A percentile compares a stretch with the other conserved stretches of the same genome.
Evolutionary conservation across 2,329 filamentous ascomycete genomes (phyloP).

Genomic region (Alternaria triticimaculans): DNA sequence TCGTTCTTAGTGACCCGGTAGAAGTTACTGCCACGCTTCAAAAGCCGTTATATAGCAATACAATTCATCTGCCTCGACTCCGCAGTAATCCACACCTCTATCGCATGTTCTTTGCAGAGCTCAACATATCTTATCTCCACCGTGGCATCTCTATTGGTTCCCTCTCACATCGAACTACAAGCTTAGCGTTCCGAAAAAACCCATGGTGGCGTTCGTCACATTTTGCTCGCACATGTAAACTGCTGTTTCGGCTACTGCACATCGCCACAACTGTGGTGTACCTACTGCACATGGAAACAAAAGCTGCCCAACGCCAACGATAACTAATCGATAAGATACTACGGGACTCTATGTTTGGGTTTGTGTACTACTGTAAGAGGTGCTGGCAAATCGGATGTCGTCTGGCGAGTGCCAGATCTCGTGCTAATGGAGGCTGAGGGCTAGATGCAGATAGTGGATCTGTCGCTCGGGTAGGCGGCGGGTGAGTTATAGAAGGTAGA

Average conservation of each 20-base stretch:
- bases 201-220: neutral
- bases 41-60: neutral
- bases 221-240: neutral
- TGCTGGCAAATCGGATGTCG: neutral
- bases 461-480: neutral
- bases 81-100: neutral
- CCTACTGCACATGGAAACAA: neutral
- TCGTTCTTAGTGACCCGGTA: neutral
- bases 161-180: neutral
- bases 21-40: neutral
- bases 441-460: neutral
- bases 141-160: neutral
- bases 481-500: neutral
- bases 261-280: neutral
- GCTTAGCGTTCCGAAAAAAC: neutral
- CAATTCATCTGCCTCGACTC: neutral
- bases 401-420: neutral
- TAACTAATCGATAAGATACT: neutral
- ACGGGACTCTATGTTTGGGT: neutral
- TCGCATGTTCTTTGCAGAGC: neutral
- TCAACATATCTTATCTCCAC: neutral
- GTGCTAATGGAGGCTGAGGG: neutral
- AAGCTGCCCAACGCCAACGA: neutral
- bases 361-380: neutral
- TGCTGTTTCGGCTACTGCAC: conserved; percentile 4